A percentile compares a stretch with the other conserved stretches of the same genome.
Conservation (phyloP, 306 rosid species). For the Citrullus mucosospermus region DNA sequence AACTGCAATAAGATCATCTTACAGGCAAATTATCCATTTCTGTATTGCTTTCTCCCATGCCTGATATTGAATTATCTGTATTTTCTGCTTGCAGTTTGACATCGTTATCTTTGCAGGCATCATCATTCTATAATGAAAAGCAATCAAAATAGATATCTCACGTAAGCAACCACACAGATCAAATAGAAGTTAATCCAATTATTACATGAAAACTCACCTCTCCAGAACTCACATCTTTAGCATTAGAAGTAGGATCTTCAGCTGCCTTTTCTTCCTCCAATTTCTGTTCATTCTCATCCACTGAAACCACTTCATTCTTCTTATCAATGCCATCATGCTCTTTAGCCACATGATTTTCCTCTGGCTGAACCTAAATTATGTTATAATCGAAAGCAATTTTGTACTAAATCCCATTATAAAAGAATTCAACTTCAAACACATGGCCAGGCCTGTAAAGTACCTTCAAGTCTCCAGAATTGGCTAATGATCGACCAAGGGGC, state of each 20-base stretch:
- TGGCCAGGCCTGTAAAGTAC: not conserved
- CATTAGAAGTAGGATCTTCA: slow-evolving; percentile 7
- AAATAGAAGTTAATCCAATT: not conserved
- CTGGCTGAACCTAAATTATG: slow-evolving; percentile 8
- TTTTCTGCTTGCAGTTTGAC: not conserved
- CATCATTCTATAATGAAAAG: not conserved
- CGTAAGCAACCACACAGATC: not conserved
- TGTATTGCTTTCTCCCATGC: not conserved
- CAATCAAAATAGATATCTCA: not conserved
- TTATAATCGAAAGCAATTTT: not conserved
- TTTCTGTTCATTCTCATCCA: not conserved
- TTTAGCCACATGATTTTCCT: not conserved
- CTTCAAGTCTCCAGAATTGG: slow-evolving; percentile 5
- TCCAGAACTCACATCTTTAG: not conserved
- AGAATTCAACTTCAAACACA: not conserved
- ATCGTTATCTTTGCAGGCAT: not conserved
- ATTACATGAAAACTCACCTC: slow-evolving; percentile 5
- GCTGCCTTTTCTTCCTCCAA: slow-evolving; percentile 1
- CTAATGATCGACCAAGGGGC: slow-evolving; percentile 25
- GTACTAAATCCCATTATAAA: not conserved
- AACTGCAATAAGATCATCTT: not conserved
- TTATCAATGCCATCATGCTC: not conserved
- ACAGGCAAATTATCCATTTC: not conserved
- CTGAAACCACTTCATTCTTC: not conserved
- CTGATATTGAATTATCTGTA: not conserved